phyloP scores from a whole-genome alignment of 148 eudicot genomes.

The Rhododendron mucronatum region DNA sequence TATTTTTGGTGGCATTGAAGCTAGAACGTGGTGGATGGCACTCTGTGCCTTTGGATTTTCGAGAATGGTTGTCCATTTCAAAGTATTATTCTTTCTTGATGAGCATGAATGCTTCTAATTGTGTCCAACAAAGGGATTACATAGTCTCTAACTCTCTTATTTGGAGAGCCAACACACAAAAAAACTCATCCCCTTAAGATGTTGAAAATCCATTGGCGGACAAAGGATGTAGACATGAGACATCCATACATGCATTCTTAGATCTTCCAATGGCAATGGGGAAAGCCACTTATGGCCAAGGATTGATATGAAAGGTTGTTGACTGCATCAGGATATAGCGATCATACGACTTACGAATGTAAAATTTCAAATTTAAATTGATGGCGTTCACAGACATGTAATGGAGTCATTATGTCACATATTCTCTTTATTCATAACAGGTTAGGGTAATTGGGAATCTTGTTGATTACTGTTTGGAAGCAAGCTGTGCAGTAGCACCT shows the following conservation, averaged over 20 bases:
- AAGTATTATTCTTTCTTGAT: neutral
- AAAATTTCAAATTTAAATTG: neutral
- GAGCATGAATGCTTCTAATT: neutral
- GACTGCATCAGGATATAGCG: neutral
- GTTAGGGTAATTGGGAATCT: neutral
- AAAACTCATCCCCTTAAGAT: neutral
- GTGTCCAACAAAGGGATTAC: neutral
- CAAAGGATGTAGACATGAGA: neutral
- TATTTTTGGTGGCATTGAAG: neutral
- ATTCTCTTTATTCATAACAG: neutral
- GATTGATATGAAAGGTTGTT: neutral
- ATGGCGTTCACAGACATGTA: neutral
- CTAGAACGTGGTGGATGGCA: neutral
- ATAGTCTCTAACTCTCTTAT: neutral
- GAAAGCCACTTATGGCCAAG: neutral
- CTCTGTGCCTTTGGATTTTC: neutral
- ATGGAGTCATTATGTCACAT: neutral
- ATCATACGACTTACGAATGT: neutral
- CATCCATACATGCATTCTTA: neutral
- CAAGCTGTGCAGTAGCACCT: neutral
- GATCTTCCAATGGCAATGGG: neutral
- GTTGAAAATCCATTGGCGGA: neutral
- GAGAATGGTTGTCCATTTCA: neutral
- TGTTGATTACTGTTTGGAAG: neutral
- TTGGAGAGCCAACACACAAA: neutral